Base-by-base conservation (phyloP, 2,329 filamentous ascomycete genomes). In the Claviceps pazoutovae region DNA sequence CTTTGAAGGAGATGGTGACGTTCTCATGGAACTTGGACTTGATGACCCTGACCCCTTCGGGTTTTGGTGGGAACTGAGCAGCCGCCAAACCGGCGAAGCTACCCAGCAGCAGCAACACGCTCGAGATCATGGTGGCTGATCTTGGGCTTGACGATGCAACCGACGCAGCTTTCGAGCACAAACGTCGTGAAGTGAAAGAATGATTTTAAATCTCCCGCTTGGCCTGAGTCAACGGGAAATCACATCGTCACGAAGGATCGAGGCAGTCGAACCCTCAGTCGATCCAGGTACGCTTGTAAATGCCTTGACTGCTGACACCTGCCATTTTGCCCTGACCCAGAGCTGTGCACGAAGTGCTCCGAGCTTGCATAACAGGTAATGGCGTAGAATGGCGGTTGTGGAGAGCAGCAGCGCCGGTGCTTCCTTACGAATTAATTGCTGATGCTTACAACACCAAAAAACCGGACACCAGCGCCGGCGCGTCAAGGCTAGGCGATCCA, bases 1-100 rank as follows among this genome's bases (percentile, higher is more conserved):
- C 67, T 57, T 82, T 82, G 68, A 80, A 85, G 43, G 75, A 74
- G 56, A 84, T 76, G 42, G 77, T 79, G 58, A 84, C 75, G 56
- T 76, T 74, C 41, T 72, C 68, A 62, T 83, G 71, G 49, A 84
- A 67, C n/a, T 77, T 76, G 38, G 80, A 82, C 39, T 64, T 67
- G 47, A 83, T 70, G 49, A 74, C 71, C 50, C 70, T 77, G 48
- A 74, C 51, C 3, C 62, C 64, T 37, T 64, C 58, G 2, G 57
- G 58, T 41, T 54, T 53, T 16, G 63, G 63, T 3, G 64, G 64
- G 38, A 66, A 66, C 43, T 66, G 63, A 11, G 62, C 62, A 1
- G 55, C 53, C 2, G 54, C 58, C 8, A 60, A 51, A 38, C 59
- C 54, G 14, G 56, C 53, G 26, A 64, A 45, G 43, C 54, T 54